Conservation (phyloP, 2,329 filamentous ascomycete genomes). For the Phaeophleospora eucalypticola region DNA sequence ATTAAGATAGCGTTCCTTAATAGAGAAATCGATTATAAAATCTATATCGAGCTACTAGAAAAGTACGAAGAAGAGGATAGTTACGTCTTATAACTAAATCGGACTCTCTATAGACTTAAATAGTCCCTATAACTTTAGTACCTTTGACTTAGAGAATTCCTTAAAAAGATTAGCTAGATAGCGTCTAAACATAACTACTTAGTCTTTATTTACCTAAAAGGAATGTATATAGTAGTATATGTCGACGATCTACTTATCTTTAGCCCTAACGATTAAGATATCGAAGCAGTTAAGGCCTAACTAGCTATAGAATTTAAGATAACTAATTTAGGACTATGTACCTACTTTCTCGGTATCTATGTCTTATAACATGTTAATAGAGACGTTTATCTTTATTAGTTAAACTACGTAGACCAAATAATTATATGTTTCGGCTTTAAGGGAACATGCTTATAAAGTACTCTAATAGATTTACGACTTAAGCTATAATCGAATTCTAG, state of each 20-base stretch:
- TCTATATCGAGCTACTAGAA: conserved; percentile 11
- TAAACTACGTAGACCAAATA: conserved; percentile 8
- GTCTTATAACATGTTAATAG: too few relatives aligned
- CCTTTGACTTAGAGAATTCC: not conserved
- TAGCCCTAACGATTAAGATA: conserved; percentile 2
- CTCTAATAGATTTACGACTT: conserved; percentile 11
- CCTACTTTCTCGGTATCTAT: conserved; percentile 9
- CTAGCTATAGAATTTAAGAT: conserved; percentile 10
- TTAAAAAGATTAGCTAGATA: not conserved
- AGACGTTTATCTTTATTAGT: conserved; percentile 8
- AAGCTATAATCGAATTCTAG: too few relatives aligned
- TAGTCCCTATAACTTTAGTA: conserved; percentile 9
- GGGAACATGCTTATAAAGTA: conserved; percentile 3
- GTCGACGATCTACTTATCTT: conserved; percentile 14
- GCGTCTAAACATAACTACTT: conserved; percentile 1
- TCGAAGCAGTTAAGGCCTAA: conserved; percentile 2
- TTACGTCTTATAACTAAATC: conserved; percentile 4
- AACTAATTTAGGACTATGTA: conserved; percentile 6
- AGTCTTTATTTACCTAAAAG: conserved; percentile 8
- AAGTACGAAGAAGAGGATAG: conserved; percentile 1
- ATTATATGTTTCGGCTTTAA: not conserved
- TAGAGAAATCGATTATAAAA: conserved; percentile 7
- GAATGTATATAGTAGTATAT: conserved; percentile 10
- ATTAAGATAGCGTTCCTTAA: conserved; percentile 11
- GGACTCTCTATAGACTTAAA: conserved; percentile 9